Percentiles rank a stretch among this genome's conserved stretches.
Conservation (phyloP, 768 basidiomycete genomes). For the Mycena leptocephala region DNA sequence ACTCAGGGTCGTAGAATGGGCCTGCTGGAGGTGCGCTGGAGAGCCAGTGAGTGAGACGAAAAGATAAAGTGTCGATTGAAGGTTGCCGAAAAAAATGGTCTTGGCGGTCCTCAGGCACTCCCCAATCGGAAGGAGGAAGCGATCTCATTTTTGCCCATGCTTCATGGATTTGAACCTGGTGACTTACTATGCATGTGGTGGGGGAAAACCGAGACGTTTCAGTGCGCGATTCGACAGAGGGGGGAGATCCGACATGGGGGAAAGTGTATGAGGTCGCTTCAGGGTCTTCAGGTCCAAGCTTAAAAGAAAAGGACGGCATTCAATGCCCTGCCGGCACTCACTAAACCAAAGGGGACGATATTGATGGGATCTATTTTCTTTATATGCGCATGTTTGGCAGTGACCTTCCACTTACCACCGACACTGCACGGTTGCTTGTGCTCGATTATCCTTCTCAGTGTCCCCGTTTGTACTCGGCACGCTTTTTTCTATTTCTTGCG, state of each 20-base stretch:
- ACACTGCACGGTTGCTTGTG: no score
- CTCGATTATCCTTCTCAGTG: background rate
- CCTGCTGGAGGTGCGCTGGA: conserved; percentile 8
- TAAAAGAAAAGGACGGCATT: background rate
- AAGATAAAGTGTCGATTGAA: background rate
- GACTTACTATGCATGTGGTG: conserved; percentile 37
- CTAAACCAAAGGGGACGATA: background rate
- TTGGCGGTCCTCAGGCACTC: background rate
- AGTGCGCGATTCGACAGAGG: conserved; percentile 27
- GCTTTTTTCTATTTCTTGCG: background rate
- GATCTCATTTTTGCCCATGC: no score
- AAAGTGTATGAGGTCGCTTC: no score
- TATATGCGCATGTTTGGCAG: background rate
- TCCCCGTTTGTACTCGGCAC: background rate
- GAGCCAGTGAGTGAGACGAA: background rate
- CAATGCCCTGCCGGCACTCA: background rate
- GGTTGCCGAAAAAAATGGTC: no score
- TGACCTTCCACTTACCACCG: no score
- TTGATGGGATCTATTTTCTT: background rate
- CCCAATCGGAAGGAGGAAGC: no score
- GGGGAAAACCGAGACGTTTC: conserved; percentile 18
- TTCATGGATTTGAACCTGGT: background rate
- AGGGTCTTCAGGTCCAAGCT: no score
- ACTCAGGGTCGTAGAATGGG: conserved; percentile 31
- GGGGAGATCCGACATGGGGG: conserved; percentile 16